These are phyloP conservation scores for Inga oerstediana DNA, from an alignment of 306 rosid genomes.

Conservation along the genomic window DNA sequence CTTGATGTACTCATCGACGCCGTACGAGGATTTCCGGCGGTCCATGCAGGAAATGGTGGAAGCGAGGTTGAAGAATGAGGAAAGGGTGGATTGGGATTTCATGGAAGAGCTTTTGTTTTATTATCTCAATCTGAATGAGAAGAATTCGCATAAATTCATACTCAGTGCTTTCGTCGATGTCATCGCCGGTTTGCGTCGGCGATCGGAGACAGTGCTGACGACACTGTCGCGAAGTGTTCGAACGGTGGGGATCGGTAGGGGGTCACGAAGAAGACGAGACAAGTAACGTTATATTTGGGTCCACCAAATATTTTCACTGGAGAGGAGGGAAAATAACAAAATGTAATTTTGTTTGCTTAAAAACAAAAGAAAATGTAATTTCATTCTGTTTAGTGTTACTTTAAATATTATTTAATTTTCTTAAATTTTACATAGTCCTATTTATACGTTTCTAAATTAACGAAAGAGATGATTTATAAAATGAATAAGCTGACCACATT, in stretches of 20 bases:
- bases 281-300: constrained; percentile 15
- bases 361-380: not conserved
- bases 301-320: not conserved
- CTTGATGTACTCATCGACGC: constrained; percentile 53
- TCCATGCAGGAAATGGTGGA: constrained; percentile 77
- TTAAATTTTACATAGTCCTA: not conserved
- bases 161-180: constrained; percentile 74
- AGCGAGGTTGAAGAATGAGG: constrained; percentile 37
- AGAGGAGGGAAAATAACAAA: not conserved
- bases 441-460: not conserved
- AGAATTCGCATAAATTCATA: constrained; percentile 60
- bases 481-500: not conserved
- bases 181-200: constrained; percentile 46
- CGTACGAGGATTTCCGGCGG: constrained; percentile 55
- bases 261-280: constrained; percentile 19
- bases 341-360: no score
- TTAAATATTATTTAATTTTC: not conserved
- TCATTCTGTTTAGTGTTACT: not conserved
- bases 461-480: not conserved
- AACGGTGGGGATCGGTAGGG: constrained; percentile 32
- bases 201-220: constrained; percentile 24
- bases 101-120: constrained; percentile 75
- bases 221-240: constrained; percentile 40
- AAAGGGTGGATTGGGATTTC: constrained; percentile 77
- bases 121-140: constrained; percentile 65